These are phyloP conservation scores for Ilyonectria robusta DNA, from an alignment of 2,329 filamentous ascomycete genomes.

Conservation along the genomic window DNA sequence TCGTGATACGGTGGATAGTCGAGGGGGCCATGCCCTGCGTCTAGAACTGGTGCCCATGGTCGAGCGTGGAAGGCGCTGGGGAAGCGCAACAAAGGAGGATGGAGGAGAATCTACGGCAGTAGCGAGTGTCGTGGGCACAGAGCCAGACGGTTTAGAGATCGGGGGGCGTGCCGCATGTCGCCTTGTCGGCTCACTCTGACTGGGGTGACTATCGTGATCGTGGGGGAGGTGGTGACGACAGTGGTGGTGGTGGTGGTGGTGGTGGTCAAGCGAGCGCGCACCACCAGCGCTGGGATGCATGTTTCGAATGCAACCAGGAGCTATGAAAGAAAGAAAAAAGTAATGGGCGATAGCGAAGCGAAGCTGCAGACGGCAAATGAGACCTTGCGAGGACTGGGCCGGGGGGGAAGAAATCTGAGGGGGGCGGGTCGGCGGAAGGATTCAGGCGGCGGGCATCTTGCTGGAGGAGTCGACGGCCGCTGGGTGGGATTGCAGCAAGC, in stretches of 20 bases:
- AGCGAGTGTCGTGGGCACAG: slow-evolving; percentile 38
- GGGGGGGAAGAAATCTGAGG: slow-evolving; percentile 6
- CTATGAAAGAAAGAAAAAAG: slow-evolving; percentile 5
- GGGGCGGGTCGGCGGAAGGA: slow-evolving; percentile 22
- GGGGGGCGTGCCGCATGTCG: slow-evolving; percentile 43
- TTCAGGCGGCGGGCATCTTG: slow-evolving; percentile 33
- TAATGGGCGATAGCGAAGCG: background rate
- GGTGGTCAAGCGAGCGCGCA: slow-evolving; percentile 38
- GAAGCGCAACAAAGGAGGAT: slow-evolving; percentile 20
- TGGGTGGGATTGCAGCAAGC: slow-evolving; percentile 31
- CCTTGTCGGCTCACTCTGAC: slow-evolving; percentile 32
- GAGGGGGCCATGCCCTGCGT: slow-evolving; percentile 35
- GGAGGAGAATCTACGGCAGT: slow-evolving; percentile 29
- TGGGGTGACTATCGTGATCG: slow-evolving; percentile 32
- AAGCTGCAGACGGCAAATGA: background rate
- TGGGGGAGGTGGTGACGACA: slow-evolving; percentile 27
- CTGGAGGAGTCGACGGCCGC: slow-evolving; percentile 26
- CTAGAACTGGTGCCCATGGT: slow-evolving; percentile 36
- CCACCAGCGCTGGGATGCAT: slow-evolving; percentile 44
- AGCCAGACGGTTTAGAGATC: slow-evolving; percentile 36
- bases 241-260: slow-evolving; percentile 40
- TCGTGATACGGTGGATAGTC: slow-evolving; percentile 34
- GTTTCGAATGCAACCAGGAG: slow-evolving; percentile 31
- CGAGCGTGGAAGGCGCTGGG: slow-evolving; percentile 23
- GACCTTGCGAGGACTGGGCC: slow-evolving; percentile 16